phyloP scores from a whole-genome alignment of 805 yeast species.

The Millerozyma miso region DNA sequence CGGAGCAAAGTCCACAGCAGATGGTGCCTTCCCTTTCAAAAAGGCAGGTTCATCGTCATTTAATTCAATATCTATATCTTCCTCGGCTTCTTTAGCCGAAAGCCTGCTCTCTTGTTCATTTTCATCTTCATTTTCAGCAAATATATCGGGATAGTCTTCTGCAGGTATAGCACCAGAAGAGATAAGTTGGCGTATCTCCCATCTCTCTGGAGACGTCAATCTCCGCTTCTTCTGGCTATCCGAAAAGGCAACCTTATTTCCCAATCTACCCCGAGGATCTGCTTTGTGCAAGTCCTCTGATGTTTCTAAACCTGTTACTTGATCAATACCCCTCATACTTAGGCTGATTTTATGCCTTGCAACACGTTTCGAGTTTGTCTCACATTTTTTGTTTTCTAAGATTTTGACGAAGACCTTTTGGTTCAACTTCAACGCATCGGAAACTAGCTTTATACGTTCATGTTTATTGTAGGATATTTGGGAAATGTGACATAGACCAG shows the following conservation, averaged over 20 bases:
- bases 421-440: slow-evolving; percentile 50
- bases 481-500: slow-evolving; percentile 77
- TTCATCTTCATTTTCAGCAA: slow-evolving; percentile 16
- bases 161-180: slow-evolving; percentile 72
- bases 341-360: slow-evolving; percentile 42
- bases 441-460: slow-evolving; percentile 51
- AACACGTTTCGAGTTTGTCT: slow-evolving; percentile 8
- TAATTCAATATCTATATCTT: slow-evolving; percentile 68
- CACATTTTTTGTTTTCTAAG: slow-evolving; percentile 31
- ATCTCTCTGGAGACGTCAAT: slow-evolving; percentile 79
- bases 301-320: slow-evolving; percentile 51
- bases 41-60: slow-evolving; percentile 69
- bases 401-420: slow-evolving; percentile 69
- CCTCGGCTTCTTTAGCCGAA: slow-evolving; percentile 17
- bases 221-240: slow-evolving; percentile 27
- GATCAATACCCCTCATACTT: slow-evolving; percentile 71
- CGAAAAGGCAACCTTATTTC: slow-evolving; percentile 2
- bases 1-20: slow-evolving; percentile 40
- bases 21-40: slow-evolving; percentile 50
- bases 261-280: slow-evolving; percentile 2
- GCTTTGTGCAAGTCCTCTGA: slow-evolving; percentile 22
- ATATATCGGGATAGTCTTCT: slow-evolving; percentile 63
- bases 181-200: slow-evolving; percentile 84
- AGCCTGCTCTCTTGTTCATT: slow-evolving; percentile 22
- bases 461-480: slow-evolving; percentile 46